Evolutionary conservation across 2,329 filamentous ascomycete species (phyloP), one percentile per base, ranked within the genome.

Genomic region (Scedosporium minutisporum): DNA sequence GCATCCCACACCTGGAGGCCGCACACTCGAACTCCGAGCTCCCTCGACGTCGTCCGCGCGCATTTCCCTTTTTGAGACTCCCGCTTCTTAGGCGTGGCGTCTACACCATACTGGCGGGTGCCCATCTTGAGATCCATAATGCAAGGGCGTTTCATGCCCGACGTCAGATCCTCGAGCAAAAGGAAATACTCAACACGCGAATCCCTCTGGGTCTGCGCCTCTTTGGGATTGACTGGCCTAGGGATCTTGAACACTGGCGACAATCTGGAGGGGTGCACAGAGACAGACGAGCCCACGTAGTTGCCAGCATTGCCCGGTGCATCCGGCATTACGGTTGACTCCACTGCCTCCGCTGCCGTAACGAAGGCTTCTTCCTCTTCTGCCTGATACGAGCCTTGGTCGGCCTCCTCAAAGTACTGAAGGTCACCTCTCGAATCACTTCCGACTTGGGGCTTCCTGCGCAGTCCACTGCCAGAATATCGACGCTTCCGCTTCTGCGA

Each of bases 111-210:
- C 71, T 99, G 95, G 2, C 95, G 87, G 6, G 95, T 99, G 21
- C 95, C 95, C 95, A 99, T 99, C 73, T 99, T 99, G 65, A 99
- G 80, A 72, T 99, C 95, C 74, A 99, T 89, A 64, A 99, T 96
- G 75, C 95, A 97, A 4, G 95, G 95, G 60, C 90, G 87, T 71
- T 91, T 93, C 95, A 99, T 97, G 41, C 93, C 93, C 1, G 93
- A 90, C 1, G 95, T 99, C 58, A 99, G 82, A 72, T 99, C 95
- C 74, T 99, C 95, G 9, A 99, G 78, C 0, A 99, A 81, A 14
- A 99, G 79, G 72, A 99, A 99, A 71, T 93, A 96, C 69, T 97
- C 91, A 4, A 96, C 90, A 38, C 93, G 87, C 2, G 80, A 80
- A 63, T 84, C 81, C 14, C 76, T 77, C 57, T 83, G 82, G 10